Evolutionary conservation across 805 yeast species (phyloP).

Genomic region (Candida suzukii): DNA sequence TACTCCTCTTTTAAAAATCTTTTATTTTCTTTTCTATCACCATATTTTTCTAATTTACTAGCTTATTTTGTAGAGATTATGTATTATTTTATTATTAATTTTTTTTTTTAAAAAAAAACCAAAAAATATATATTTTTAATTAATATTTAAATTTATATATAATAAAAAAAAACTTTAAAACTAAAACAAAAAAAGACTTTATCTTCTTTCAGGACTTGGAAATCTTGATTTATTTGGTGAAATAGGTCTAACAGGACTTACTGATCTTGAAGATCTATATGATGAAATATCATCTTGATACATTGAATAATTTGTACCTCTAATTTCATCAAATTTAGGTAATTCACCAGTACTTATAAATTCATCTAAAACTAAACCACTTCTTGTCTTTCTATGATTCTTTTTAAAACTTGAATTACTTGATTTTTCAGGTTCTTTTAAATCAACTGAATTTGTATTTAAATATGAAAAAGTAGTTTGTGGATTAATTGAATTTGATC

Average conservation of each 20-base stretch:
- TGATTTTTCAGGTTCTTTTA: constrained; percentile 16
- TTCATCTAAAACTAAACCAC: constrained; percentile 20
- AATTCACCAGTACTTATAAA: constrained; percentile 19
- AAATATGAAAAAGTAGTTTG: too few species aligned
- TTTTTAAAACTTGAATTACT: constrained; percentile 6
- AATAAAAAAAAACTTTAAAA: too few species aligned
- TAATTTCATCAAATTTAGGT: constrained; percentile 9
- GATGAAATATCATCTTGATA: constrained; percentile 8
- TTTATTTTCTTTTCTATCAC: too few species aligned
- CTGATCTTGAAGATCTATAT: constrained; percentile 9
- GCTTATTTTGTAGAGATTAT: too few species aligned
- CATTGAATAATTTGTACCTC: constrained; percentile 13
- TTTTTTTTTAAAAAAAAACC: too few species aligned
- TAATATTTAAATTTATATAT: too few species aligned
- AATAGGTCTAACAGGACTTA: constrained; percentile 4
- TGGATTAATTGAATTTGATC: background rate
- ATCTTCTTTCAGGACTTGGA: constrained; percentile 6
- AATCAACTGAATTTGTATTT: too few species aligned
- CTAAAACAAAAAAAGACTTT: background rate
- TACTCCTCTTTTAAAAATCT: too few species aligned
- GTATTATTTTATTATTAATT: too few species aligned
- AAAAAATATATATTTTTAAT: too few species aligned
- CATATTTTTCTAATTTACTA: too few species aligned
- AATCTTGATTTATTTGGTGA: constrained; percentile 1
- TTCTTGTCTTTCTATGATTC: constrained; percentile 16